These are phyloP conservation scores for Diaporthe capsici DNA, from an alignment of 2,329 filamentous ascomycete species.

Conservation along the genomic window DNA sequence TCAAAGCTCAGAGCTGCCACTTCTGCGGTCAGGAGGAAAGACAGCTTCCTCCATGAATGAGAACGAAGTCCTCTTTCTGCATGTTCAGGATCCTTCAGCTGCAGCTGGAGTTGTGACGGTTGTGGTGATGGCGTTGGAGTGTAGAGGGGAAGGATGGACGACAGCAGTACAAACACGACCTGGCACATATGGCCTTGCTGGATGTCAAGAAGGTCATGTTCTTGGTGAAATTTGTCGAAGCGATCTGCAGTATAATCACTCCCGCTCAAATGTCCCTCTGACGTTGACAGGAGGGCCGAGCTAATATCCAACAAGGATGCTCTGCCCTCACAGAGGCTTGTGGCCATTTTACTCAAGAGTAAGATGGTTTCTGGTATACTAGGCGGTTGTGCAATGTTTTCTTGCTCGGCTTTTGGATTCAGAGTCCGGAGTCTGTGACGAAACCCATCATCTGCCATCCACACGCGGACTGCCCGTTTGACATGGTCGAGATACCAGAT, in stretches of 20 bases:
- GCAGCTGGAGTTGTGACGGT: background rate
- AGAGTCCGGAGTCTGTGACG: background rate
- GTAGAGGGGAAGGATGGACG: background rate
- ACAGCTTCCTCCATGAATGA: background rate
- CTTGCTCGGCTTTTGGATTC: background rate
- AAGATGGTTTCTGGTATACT: background rate
- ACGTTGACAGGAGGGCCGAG: background rate
- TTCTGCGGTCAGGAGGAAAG: background rate
- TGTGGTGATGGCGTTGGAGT: background rate
- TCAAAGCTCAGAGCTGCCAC: background rate
- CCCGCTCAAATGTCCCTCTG: background rate
- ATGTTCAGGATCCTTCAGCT: background rate
- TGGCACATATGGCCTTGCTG: background rate
- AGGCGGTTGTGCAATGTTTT: background rate
- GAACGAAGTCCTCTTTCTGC: background rate
- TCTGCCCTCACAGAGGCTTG: background rate
- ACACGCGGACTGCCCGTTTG: accelerated
- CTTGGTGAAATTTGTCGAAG: background rate
- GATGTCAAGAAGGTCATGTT: background rate
- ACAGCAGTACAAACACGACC: background rate
- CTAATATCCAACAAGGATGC: background rate
- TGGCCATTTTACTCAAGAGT: background rate
- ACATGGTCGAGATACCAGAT: background rate
- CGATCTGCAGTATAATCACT: background rate
- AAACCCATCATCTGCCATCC: background rate